A percentile compares a stretch with the other conserved stretches of the same genome.
These are phyloP conservation scores for Penicillium turbatum DNA, from an alignment of 495 filamentous ascomycete species.

Conservation along the genomic window DNA sequence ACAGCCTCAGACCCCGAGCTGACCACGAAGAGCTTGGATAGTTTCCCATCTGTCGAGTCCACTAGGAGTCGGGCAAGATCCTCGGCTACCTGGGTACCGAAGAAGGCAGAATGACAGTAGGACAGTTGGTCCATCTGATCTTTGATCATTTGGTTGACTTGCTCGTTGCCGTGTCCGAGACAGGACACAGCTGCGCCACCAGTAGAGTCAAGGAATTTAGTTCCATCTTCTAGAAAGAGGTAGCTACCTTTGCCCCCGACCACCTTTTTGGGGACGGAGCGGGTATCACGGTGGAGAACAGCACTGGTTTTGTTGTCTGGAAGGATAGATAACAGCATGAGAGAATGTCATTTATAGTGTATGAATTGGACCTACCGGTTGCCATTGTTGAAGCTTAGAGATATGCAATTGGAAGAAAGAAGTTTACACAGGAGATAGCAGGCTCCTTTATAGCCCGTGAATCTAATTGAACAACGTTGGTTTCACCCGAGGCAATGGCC, in stretches of 20 bases:
- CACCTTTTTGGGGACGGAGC: constrained; percentile 36
- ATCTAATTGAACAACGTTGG: background rate
- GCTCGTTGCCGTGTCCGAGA: constrained; percentile 45
- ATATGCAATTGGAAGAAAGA: background rate
- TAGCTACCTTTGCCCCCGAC: constrained; percentile 43
- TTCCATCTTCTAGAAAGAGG: constrained; percentile 54
- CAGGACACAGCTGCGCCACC: constrained; percentile 50
- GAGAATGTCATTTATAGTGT: background rate
- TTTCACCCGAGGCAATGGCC: constrained; percentile 21
- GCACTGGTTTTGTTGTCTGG: constrained; percentile 25
- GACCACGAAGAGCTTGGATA: constrained; percentile 45
- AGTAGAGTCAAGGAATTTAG: constrained; percentile 59
- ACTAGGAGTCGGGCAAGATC: constrained; percentile 41
- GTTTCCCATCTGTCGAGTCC: constrained; percentile 42
- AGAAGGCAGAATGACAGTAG: constrained; percentile 53
- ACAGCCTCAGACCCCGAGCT: constrained; percentile 68
- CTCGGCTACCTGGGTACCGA: constrained; percentile 44
- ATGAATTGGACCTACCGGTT: background rate
- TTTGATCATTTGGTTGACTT: constrained; percentile 43
- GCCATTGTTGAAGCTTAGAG: background rate
- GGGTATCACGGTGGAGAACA: constrained; percentile 42
- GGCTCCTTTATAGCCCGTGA: constrained; percentile 8
- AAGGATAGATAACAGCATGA: background rate
- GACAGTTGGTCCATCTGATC: constrained; percentile 48
- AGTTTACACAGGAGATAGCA: background rate